phyloP scores from a whole-genome alignment of 106 monocot genomes.

The Phalaenopsis equestris region DNA sequence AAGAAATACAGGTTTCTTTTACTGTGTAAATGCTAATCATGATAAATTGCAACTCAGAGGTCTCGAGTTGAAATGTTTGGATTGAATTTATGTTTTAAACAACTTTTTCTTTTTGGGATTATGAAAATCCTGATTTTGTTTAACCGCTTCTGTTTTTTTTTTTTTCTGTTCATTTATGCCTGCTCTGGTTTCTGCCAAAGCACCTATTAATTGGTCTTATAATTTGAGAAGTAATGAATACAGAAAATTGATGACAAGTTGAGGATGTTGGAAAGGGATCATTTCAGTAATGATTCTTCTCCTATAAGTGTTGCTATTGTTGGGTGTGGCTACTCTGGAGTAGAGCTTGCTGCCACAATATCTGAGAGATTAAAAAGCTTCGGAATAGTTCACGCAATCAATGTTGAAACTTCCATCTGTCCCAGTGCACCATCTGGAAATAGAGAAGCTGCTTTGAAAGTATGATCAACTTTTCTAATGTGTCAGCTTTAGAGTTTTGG shows the following conservation, averaged over 20 bases:
- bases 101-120: background rate
- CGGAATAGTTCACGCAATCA: conserved; percentile 76
- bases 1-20: background rate
- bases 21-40: background rate
- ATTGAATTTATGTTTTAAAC: no score
- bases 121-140: background rate
- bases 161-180: background rate
- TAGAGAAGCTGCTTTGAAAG: conserved; percentile 87
- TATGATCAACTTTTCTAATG: conserved; percentile 16
- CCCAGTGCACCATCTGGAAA: conserved; percentile 84
- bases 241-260: conserved; percentile 75
- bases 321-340: conserved; percentile 89
- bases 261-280: conserved; percentile 48
- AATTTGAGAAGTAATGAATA: conserved; percentile 10
- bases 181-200: background rate
- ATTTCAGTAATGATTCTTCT: conserved; percentile 38
- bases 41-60: background rate
- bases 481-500: background rate
- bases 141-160: background rate
- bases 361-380: conserved; percentile 71
- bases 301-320: conserved; percentile 80
- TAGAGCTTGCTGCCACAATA: conserved; percentile 91
- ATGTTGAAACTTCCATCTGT: conserved; percentile 59
- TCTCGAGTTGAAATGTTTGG: no score
- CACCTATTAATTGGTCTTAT: conserved; percentile 6